Evolutionary conservation across 2,329 filamentous ascomycete species (phyloP), one percentile per base, ranked within the genome.

Genomic region (Arthrobotrys iridis): DNA sequence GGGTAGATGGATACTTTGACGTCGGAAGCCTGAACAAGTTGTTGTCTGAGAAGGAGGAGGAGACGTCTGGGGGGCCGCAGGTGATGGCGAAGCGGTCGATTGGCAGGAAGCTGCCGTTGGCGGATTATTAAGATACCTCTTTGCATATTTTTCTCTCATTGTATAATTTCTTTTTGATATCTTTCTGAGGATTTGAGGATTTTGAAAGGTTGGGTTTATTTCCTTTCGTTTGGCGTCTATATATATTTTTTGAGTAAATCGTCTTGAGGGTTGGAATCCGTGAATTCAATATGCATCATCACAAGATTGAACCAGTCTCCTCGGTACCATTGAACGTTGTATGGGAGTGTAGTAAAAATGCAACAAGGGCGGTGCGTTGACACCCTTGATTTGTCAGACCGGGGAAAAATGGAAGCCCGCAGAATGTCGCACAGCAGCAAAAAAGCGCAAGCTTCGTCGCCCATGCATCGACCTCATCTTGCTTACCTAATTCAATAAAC

Each of bases 1-100:
- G 20, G 59, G 10, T 63, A 74, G 70, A 80, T 60, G 79, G 79
- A 13, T 80, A 80, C 50, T 80, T 80, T 46, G 79, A 80, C 45
- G 77, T 78, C 4, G 79, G 79, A n/a, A 79, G 78, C 57, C 62
- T 80, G 45, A 77, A 75, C 10, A 77, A 78, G 57, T 45, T 80
- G n/a, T 59, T 79, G 20, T 77, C 70, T 46, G 77, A 77, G 60
- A 79, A 79, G 60, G 77, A 79, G 11, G 68, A 76, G 7, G 68
- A 65, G 35, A 76, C 77, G 37, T 59, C 76, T 1, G 74, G 73
- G 6, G 48, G 40, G 13, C 33, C 46, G 7, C 63, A 66, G 30
- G 50, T 77, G n/a, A 58, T 50, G 4, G 63, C 62, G 10, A 78
- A 72, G 62, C 76, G 78, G 46, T 71, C 77, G 2, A 77, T 80